Evolutionary conservation across 768 basidiomycete species (phyloP).

Genomic region (Cytidiella melzeri): DNA sequence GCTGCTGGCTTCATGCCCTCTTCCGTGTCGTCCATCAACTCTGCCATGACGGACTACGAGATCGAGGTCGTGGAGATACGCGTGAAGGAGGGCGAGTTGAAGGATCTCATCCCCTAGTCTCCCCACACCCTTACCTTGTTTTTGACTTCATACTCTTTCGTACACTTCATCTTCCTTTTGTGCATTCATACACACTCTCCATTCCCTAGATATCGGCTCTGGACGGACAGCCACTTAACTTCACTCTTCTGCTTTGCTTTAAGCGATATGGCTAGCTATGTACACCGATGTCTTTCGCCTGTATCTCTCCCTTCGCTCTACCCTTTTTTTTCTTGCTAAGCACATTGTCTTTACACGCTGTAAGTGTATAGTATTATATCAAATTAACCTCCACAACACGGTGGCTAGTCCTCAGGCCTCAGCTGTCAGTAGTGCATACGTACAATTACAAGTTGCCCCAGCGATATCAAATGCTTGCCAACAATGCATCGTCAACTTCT

Average conservation of each 20-base stretch:
- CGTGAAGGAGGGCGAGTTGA: slow-evolving; percentile 71
- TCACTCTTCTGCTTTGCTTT: not conserved
- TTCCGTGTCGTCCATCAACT: slow-evolving; percentile 62
- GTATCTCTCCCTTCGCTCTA: not conserved
- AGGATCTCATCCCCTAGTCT: slow-evolving; percentile 61
- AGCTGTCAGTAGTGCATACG: too few species aligned
- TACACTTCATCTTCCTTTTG: not conserved
- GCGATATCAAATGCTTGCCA: slow-evolving; percentile 35
- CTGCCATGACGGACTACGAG: slow-evolving; percentile 68
- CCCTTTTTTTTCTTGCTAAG: not conserved
- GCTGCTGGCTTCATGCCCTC: slow-evolving; percentile 59
- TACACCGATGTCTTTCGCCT: not conserved
- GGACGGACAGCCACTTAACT: not conserved
- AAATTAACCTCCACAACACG: not conserved
- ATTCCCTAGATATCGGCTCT: too few species aligned
- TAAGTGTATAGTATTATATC: too few species aligned
- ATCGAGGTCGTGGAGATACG: slow-evolving; percentile 87
- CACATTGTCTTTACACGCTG: not conserved
- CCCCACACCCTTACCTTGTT: slow-evolving; percentile 5
- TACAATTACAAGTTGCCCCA: too few species aligned
- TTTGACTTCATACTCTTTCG: slow-evolving; percentile 1
- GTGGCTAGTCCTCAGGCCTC: too few species aligned
- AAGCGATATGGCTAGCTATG: not conserved
- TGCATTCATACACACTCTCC: not conserved
- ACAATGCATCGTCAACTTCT: slow-evolving; percentile 61